Percentiles rank a stretch among this genome's conserved stretches.
These are phyloP conservation scores for Psidium friedrichsthalianum DNA, from an alignment of 345 rosid genomes.

Conservation along the genomic window DNA sequence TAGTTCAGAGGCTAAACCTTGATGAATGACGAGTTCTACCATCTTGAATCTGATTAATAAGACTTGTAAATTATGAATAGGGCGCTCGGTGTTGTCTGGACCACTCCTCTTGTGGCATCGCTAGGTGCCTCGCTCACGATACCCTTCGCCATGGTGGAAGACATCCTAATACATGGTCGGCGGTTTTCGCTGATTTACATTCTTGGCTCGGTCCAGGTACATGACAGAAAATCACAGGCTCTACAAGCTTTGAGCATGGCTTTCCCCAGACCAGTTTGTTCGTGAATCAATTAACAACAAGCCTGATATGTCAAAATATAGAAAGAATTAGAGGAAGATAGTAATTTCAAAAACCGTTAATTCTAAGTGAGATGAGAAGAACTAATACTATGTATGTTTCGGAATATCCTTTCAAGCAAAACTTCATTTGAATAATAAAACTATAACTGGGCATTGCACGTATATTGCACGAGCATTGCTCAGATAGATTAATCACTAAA, in stretches of 20 bases:
- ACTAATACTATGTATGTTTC: too few relatives aligned
- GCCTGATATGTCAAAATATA: too few relatives aligned
- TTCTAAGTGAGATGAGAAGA: too few relatives aligned
- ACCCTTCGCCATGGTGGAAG: conserved; percentile 39
- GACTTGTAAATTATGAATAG: conserved; percentile 1
- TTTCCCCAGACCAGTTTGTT: neutral
- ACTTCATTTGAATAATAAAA: too few relatives aligned
- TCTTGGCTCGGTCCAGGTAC: conserved; percentile 25
- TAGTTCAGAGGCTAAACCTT: neutral
- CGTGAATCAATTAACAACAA: too few relatives aligned
- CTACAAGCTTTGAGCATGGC: neutral
- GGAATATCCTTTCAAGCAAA: too few relatives aligned
- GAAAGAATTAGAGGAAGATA: too few relatives aligned
- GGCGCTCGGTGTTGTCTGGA: conserved; percentile 37
- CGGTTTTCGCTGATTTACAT: conserved; percentile 19
- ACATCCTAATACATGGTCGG: conserved; percentile 21
- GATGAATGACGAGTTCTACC: neutral
- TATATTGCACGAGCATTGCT: too few relatives aligned
- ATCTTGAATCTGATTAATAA: neutral
- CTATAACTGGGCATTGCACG: too few relatives aligned
- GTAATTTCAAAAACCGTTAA: too few relatives aligned
- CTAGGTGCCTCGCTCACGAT: conserved; percentile 30
- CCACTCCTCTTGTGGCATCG: conserved; percentile 32
- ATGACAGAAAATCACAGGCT: neutral
- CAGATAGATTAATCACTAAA: too few relatives aligned